Evolutionary conservation across 2,329 filamentous ascomycete genomes (phyloP).

Genomic region (Sphaerulina vaccinii): DNA sequence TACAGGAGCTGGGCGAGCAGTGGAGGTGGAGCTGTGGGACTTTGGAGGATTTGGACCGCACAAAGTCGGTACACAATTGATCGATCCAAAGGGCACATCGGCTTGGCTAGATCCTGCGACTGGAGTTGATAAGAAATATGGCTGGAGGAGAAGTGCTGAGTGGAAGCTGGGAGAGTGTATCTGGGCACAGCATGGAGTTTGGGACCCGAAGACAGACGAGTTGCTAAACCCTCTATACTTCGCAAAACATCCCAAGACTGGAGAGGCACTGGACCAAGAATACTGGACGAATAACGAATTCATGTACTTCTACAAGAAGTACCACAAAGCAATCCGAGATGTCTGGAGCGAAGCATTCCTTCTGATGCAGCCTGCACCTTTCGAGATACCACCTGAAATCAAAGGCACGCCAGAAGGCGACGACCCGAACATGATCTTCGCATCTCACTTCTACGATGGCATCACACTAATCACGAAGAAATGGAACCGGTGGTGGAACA

Average conservation of each 20-base stretch:
- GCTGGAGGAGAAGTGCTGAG: conserved; percentile 79
- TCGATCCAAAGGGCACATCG: conserved; percentile 82
- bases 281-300: conserved; percentile 90
- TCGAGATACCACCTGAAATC: conserved; percentile 85
- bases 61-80: conserved; percentile 76
- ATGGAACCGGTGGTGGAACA: conserved; percentile 97
- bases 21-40: conserved; percentile 87
- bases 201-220: conserved; percentile 77
- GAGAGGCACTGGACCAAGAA: conserved; percentile 72
- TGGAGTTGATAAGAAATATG: conserved; percentile 84
- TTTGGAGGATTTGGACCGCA: conserved; percentile 92
- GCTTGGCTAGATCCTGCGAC: conserved; percentile 76
- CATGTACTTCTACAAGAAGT: conserved; percentile 78
- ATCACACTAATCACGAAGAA: conserved; percentile 97
- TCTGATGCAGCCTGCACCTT: conserved; percentile 85
- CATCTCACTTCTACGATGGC: conserved; percentile 95
- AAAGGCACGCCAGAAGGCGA: conserved; percentile 80
- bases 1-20: conserved; percentile 84
- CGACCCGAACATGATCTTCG: conserved; percentile 85
- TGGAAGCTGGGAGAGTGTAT: conserved; percentile 95
- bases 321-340: conserved; percentile 69
- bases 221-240: conserved; percentile 88
- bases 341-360: conserved; percentile 80
- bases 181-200: conserved; percentile 96
- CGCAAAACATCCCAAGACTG: conserved; percentile 70